Conservation (phyloP, 2,329 filamentous ascomycete species). For the Colletotrichum eleusines region DNA sequence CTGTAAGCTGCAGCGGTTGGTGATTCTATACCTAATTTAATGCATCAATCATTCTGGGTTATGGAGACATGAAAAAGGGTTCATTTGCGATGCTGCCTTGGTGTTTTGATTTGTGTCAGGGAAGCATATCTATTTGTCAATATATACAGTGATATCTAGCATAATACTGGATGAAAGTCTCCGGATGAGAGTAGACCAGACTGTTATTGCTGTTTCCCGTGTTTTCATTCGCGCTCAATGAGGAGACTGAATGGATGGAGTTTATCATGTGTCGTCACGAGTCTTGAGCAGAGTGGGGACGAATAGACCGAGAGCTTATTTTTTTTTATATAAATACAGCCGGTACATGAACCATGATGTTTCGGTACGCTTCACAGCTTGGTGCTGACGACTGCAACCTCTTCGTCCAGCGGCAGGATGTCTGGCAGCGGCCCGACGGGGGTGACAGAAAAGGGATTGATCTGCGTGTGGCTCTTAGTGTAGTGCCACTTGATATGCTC, state of each 20-base stretch:
- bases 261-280: slow-evolving; percentile 7
- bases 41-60: slow-evolving; percentile 26
- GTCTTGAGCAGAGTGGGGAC: slow-evolving; percentile 3
- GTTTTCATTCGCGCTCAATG: neutral
- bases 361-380: neutral
- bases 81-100: slow-evolving; percentile 1
- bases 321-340: neutral
- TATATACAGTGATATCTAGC: slow-evolving; percentile 27
- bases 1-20: slow-evolving; percentile 60
- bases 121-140: slow-evolving; percentile 6
- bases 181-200: neutral
- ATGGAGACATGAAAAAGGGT: slow-evolving; percentile 23
- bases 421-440: slow-evolving; percentile 87
- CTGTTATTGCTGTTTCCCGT: neutral
- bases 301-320: neutral
- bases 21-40: slow-evolving; percentile 32
- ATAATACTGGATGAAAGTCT: slow-evolving; percentile 31
- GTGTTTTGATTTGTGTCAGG: neutral
- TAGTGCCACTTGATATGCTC: slow-evolving; percentile 92
- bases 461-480: slow-evolving; percentile 72
- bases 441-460: slow-evolving; percentile 80
- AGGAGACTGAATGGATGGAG: slow-evolving; percentile 2
- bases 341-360: neutral
- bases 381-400: slow-evolving; percentile 71
- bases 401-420: slow-evolving; percentile 81